phyloP scores from a whole-genome alignment of 192 early-diverging fungal species.

The Pilaira anomala region DNA sequence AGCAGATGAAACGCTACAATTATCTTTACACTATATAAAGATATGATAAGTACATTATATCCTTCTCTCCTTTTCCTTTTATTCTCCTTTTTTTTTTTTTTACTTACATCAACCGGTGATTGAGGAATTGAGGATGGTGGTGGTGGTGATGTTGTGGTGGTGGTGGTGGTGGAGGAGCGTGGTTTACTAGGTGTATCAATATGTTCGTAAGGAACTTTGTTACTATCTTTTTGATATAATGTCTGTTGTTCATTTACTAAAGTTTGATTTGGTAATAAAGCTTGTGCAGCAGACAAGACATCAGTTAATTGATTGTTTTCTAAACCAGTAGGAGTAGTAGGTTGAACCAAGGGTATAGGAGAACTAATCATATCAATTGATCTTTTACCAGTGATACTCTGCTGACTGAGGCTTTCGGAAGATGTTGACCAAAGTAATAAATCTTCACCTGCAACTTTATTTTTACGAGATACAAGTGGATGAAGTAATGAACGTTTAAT shows the following conservation, averaged over 20 bases:
- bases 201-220: slow-evolving; percentile 19
- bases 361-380: slow-evolving; percentile 8
- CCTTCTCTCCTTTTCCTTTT: no score
- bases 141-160: no score
- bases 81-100: no score
- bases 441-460: slow-evolving; percentile 11
- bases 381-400: neutral
- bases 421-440: slow-evolving; percentile 11
- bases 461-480: slow-evolving; percentile 5
- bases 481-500: slow-evolving; percentile 19
- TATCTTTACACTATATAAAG: slow-evolving; percentile 14
- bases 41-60: no score
- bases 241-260: neutral
- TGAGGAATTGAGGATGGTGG: no score
- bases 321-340: neutral
- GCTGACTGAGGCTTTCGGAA: neutral
- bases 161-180: neutral
- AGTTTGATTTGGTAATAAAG: slow-evolving; percentile 20
- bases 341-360: neutral
- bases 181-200: slow-evolving; percentile 24
- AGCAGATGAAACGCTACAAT: slow-evolving; percentile 8
- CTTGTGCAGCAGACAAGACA: slow-evolving; percentile 26
- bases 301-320: slow-evolving; percentile 11
- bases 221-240: neutral
- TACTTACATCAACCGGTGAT: no score